Percentiles rank a stretch among this genome's conserved stretches.
Conservation (phyloP, 108 stramenopile genomes). For the Skeletonema grethae region DNA sequence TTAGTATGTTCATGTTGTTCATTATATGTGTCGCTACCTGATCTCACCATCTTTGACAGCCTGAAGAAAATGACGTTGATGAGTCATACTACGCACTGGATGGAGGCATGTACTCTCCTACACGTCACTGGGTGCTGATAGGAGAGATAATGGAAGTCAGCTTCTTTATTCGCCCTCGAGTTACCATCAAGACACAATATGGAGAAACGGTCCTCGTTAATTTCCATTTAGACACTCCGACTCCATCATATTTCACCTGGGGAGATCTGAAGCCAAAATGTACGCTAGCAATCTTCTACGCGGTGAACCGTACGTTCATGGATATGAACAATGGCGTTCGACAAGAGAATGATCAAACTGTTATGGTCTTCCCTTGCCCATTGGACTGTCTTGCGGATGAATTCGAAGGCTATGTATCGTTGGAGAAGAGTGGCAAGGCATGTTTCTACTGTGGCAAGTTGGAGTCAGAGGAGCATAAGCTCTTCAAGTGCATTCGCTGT, state of each 20-base stretch:
- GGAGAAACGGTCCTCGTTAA: neutral
- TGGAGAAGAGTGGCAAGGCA: neutral
- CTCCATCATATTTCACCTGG: neutral
- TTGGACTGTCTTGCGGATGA: neutral
- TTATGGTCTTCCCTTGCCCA: neutral
- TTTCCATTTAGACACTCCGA: neutral
- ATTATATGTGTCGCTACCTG: neutral
- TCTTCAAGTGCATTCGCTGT: slow-evolving; percentile 5
- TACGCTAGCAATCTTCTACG: neutral
- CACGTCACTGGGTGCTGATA: neutral
- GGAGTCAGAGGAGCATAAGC: neutral
- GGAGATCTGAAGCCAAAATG: neutral
- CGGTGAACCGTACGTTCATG: slow-evolving; percentile 1
- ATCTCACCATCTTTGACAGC: neutral
- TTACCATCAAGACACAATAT: slow-evolving; percentile 1
- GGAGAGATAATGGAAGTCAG: neutral
- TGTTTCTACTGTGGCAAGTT: slow-evolving; percentile 7
- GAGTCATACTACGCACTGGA: neutral
- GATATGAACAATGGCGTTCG: neutral
- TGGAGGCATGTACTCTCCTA: neutral
- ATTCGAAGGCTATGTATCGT: neutral
- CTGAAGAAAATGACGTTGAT: neutral
- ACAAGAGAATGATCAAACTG: neutral
- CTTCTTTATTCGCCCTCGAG: neutral
- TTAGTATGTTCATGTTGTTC: neutral